A percentile compares a stretch with the other conserved stretches of the same genome.
These are phyloP conservation scores for Aquanectria penicillioides DNA, from an alignment of 2,329 filamentous ascomycete species.

Conservation along the genomic window DNA sequence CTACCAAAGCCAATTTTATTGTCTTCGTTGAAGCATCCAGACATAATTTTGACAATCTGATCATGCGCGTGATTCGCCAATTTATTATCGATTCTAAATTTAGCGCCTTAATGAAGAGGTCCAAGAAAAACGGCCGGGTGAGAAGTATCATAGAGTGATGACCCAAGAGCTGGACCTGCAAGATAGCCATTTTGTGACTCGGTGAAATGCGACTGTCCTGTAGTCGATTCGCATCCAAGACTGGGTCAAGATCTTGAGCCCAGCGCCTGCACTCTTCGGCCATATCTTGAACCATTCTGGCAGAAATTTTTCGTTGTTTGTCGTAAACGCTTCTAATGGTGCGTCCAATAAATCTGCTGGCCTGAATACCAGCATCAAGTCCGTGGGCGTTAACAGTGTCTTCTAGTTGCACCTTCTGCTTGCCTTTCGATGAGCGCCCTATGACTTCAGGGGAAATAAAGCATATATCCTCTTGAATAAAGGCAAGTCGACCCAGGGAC, in stretches of 20 bases:
- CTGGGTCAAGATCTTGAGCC: constrained; percentile 50
- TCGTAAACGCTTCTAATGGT: constrained; percentile 71
- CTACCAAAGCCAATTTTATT: constrained; percentile 57
- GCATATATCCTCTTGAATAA: constrained; percentile 71
- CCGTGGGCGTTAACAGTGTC: constrained; percentile 36
- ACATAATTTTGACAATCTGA: constrained; percentile 61
- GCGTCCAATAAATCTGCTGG: constrained; percentile 65
- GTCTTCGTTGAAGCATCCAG: constrained; percentile 61
- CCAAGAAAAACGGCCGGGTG: constrained; percentile 72
- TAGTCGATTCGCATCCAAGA: constrained; percentile 55
- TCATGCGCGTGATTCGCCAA: constrained; percentile 45
- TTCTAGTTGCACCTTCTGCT: neutral
- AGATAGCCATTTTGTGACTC: constrained; percentile 64
- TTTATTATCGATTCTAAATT: neutral
- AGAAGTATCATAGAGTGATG: constrained; percentile 71
- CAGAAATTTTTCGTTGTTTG: constrained; percentile 67
- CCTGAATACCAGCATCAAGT: constrained; percentile 66
- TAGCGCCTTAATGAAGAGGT: constrained; percentile 58
- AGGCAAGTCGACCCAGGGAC: constrained; percentile 69
- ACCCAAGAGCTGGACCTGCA: constrained; percentile 71
- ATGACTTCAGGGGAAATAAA: too few relatives aligned
- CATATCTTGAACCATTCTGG: constrained; percentile 66
- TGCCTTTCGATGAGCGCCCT: too few relatives aligned
- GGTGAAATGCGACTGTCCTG: constrained; percentile 4
- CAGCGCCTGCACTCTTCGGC: constrained; percentile 45